Conservation (phyloP, 1,284 basidiomycete genomes). For the Leccinum cinnamomeum region DNA sequence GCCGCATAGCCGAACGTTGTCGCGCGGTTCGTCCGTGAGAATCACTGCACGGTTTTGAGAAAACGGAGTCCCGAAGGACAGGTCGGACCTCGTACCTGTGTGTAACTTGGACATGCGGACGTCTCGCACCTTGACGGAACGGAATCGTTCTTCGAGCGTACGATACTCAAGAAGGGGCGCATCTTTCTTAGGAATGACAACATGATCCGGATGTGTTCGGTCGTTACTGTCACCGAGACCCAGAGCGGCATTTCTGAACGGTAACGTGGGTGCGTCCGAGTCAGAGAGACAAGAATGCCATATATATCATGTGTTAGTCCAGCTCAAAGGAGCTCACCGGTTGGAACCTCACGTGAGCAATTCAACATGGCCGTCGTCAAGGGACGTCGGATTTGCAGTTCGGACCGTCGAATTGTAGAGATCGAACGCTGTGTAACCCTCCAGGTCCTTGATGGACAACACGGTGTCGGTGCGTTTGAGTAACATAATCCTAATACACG, state of each 20-base stretch:
- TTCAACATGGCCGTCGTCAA: conserved; percentile 48
- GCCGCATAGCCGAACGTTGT: conserved; percentile 84
- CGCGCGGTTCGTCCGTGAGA: conserved; percentile 69
- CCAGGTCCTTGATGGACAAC: conserved; percentile 74
- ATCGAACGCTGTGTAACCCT: conserved; percentile 93
- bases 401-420: conserved; percentile 90
- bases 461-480: conserved; percentile 79
- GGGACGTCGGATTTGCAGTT: conserved; percentile 61
- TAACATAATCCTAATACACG: conserved; percentile 58
- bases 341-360: conserved; percentile 94
- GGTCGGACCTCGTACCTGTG: conserved; percentile 46
- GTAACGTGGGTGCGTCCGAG: background rate
- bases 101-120: conserved; percentile 84
- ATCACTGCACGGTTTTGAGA: conserved; percentile 44
- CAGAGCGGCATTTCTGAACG: conserved; percentile 77
- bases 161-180: conserved; percentile 20
- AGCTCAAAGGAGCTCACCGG: conserved; percentile 42
- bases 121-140: conserved; percentile 61
- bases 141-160: conserved; percentile 47
- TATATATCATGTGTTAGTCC: background rate
- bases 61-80: background rate
- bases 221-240: conserved; percentile 84
- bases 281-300: background rate
- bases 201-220: conserved; percentile 77
- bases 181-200: conserved; percentile 52